A percentile compares a stretch with the other conserved stretches of the same genome.
phyloP scores from a whole-genome alignment of 2,329 filamentous ascomycete genomes.

The Cryphonectria carpinicola region DNA sequence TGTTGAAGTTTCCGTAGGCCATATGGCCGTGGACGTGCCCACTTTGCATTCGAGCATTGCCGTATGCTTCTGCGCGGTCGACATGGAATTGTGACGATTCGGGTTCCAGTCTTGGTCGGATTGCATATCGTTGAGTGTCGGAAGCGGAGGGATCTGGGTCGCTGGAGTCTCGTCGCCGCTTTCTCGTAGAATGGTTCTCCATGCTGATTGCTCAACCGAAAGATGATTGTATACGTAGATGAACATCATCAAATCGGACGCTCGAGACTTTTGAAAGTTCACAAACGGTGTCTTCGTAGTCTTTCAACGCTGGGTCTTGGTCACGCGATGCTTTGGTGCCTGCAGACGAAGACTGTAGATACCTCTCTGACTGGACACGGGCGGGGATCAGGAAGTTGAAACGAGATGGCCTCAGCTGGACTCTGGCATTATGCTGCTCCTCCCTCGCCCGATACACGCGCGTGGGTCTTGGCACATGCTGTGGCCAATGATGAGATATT shows the following conservation, averaged over 20 bases:
- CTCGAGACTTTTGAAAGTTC: not conserved
- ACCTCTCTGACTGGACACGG: too few relatives aligned
- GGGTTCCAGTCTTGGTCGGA: not conserved
- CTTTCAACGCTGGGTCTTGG: too few relatives aligned
- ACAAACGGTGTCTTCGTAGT: not conserved
- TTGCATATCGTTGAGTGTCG: not conserved
- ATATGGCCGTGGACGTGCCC: constrained; percentile 4
- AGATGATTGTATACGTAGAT: not conserved
- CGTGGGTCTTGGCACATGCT: too few relatives aligned
- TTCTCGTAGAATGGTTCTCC: not conserved
- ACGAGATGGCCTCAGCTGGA: too few relatives aligned
- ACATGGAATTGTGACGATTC: not conserved
- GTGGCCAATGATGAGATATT: too few relatives aligned
- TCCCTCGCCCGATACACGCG: too few relatives aligned
- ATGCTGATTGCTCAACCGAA: not conserved
- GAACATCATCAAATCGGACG: not conserved
- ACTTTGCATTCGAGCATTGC: not conserved
- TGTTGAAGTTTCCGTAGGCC: not conserved
- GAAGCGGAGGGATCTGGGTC: not conserved
- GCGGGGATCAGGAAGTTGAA: too few relatives aligned
- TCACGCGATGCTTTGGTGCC: too few relatives aligned
- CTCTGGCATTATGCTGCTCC: too few relatives aligned
- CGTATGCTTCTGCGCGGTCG: not conserved
- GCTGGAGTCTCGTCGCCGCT: not conserved
- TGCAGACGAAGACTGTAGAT: not conserved